Evolutionary conservation across 2,329 filamentous ascomycete genomes (phyloP), one percentile per base, ranked within the genome.

Genomic region (Colletotrichum sp.): DNA sequence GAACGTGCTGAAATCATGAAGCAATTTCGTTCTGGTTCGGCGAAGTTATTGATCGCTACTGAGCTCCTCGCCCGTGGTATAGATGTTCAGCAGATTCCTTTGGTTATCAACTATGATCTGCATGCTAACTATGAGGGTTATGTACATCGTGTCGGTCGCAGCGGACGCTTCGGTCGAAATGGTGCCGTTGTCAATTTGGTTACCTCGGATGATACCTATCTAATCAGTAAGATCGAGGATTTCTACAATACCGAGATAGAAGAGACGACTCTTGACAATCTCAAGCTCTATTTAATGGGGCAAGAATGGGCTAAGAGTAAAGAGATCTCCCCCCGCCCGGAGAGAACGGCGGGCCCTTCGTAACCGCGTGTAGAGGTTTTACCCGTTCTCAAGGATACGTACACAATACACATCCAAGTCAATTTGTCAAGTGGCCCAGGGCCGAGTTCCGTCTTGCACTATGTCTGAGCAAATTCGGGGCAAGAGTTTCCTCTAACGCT

Each of bases 231-330:
- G 89, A 99, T 99, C 83, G 97, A 99, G 89, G 95, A 98, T 90
- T 99, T 99, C 93, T 99, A 99, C 94, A 98, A 95, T 92, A 99
- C 97, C 87, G 97, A 99, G 91, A 99, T 99, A 81, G 97, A 99
- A 90, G 97, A 99, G 93, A 99, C 21, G 8, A 57, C 21, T 57
- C 12, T 57, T 57, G 52, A 57, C 12, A 57, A 57, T 57, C 6
- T 57, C 52, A 57, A 26, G 52, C 24, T 26, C 52, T 57, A 57
- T 57, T 16, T 57, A 21, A 24, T 24, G 13, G 18, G 16, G 7
- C 52, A 57, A 24, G 12, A 57, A 57, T 57, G 52, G 52, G 21
- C 52, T 6, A 8, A 57, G 49, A 55, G n/a, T 13, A 13, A 55
- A 24, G 21, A 24, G 49, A 24, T 55, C 49, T 26, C 49, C 21